Evolutionary conservation across 192 early-diverging fungal genomes (phyloP).

Genomic region (Thoreauomyces humboldtii): DNA sequence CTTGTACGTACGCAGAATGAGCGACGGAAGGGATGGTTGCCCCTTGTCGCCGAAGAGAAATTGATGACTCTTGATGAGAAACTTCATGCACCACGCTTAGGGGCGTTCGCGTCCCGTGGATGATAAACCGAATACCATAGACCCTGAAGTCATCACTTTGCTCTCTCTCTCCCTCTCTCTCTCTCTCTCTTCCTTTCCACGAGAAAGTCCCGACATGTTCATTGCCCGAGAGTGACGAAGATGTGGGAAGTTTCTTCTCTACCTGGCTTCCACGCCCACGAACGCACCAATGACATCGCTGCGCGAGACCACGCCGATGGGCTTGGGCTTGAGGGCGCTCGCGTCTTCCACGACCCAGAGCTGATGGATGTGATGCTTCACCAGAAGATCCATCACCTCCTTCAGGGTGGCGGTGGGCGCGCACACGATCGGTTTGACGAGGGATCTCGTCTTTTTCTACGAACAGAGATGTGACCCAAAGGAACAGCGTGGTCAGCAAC

Average conservation of each 20-base stretch:
- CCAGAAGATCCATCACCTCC: constrained; percentile 37
- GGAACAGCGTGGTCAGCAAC: not conserved
- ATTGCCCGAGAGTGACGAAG: too few species aligned
- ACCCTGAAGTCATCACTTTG: too few species aligned
- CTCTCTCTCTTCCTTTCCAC: too few species aligned
- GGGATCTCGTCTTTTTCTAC: constrained; percentile 1
- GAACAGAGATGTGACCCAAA: not conserved
- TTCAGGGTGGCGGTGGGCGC: constrained; percentile 35
- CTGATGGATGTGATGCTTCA: constrained; percentile 51
- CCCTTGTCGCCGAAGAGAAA: too few species aligned
- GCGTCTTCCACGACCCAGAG: constrained; percentile 60
- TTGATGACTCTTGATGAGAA: too few species aligned
- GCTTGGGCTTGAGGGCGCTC: constrained; percentile 21
- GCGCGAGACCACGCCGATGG: constrained; percentile 55
- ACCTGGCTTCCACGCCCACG: constrained; percentile 18
- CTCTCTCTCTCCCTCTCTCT: too few species aligned
- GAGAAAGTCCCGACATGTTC: too few species aligned
- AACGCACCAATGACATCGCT: constrained; percentile 52
- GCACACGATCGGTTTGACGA: not conserved
- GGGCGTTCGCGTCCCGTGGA: too few species aligned
- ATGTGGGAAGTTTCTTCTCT: not conserved
- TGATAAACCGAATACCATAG: too few species aligned
- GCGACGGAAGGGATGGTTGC: too few species aligned
- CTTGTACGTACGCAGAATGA: too few species aligned
- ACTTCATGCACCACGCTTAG: too few species aligned